A percentile compares a stretch with the other conserved stretches of the same genome.
Conservation (phyloP, 2,329 filamentous ascomycete genomes). For the Cadophora luteo-olivacea region DNA sequence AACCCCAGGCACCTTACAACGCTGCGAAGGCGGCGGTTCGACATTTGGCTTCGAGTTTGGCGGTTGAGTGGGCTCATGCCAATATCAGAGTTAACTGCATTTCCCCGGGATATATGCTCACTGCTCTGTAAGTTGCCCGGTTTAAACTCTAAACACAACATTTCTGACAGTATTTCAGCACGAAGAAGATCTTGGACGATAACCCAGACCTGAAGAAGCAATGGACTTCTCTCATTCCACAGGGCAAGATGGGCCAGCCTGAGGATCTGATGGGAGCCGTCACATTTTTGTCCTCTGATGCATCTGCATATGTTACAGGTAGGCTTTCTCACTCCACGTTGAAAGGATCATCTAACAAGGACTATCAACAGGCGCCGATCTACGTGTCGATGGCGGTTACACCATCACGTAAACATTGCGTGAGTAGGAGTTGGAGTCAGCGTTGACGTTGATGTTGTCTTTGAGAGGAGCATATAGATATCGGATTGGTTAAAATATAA, state of each 20-base stretch:
- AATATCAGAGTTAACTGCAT: conserved; percentile 95
- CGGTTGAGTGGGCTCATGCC: conserved; percentile 90
- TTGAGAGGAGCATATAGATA: conserved; percentile 4
- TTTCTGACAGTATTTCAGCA: conserved; percentile 57
- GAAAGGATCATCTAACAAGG: neutral
- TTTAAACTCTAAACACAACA: neutral
- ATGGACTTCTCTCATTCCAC: conserved; percentile 91
- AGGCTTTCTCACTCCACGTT: conserved; percentile 56
- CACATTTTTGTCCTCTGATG: conserved; percentile 66
- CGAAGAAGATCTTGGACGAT: conserved; percentile 91
- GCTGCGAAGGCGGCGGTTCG: conserved; percentile 90
- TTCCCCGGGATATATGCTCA: conserved; percentile 95
- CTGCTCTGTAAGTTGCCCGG: conserved; percentile 73
- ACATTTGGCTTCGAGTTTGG: conserved; percentile 85
- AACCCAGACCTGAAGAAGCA: conserved; percentile 88
- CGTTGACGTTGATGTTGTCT: too few relatives aligned
- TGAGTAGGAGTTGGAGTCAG: neutral
- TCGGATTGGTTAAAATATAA: neutral
- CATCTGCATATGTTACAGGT: conserved; percentile 66
- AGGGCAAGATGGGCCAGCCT: conserved; percentile 91
- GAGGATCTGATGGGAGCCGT: conserved; percentile 94
- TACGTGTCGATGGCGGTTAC: conserved; percentile 83
- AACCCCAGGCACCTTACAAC: conserved; percentile 93
- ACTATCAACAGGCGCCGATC: conserved; percentile 30
- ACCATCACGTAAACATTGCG: conserved; percentile 67